phyloP scores from a whole-genome alignment of 495 filamentous ascomycete genomes.

The Neurospora tetrasperma region DNA sequence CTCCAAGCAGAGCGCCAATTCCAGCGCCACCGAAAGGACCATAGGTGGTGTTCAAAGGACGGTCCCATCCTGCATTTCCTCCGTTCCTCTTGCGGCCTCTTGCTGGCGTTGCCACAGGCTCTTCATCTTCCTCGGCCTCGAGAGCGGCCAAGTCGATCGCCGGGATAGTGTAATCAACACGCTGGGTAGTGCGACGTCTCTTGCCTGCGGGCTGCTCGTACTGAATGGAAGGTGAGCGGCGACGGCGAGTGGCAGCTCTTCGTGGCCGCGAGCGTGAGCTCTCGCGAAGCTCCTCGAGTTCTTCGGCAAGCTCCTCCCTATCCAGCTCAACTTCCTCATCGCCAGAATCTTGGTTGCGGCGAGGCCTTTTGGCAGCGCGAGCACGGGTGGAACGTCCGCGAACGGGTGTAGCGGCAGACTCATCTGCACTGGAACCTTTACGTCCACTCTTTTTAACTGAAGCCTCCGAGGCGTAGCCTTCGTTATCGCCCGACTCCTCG shows the following conservation, averaged over 20 bases:
- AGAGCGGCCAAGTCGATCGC: slow-evolving; percentile 60
- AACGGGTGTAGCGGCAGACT: slow-evolving; percentile 31
- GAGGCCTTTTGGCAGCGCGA: slow-evolving; percentile 30
- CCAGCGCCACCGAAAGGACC: slow-evolving; percentile 89
- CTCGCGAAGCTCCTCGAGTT: slow-evolving; percentile 55
- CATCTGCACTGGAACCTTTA: slow-evolving; percentile 27
- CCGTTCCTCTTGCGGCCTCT: slow-evolving; percentile 48
- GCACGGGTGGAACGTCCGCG: slow-evolving; percentile 26
- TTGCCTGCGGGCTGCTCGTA: slow-evolving; percentile 36
- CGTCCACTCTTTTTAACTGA: slow-evolving; percentile 12
- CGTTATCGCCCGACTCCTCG: slow-evolving; percentile 48
- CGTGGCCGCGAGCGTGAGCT: slow-evolving; percentile 37
- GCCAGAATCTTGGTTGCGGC: slow-evolving; percentile 17
- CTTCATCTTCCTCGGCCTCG: slow-evolving; percentile 56
- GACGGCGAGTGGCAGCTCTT: slow-evolving; percentile 30
- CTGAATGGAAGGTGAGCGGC: slow-evolving; percentile 46
- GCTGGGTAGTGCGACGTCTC: slow-evolving; percentile 29
- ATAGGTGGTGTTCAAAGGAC: slow-evolving; percentile 70
- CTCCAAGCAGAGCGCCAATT: slow-evolving; percentile 59
- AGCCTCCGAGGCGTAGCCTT: slow-evolving; percentile 33
- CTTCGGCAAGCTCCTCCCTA: slow-evolving; percentile 68
- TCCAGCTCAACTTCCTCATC: slow-evolving; percentile 59
- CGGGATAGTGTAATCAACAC: slow-evolving; percentile 47
- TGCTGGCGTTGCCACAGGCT: slow-evolving; percentile 55
- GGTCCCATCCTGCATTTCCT: slow-evolving; percentile 50